phyloP scores from a whole-genome alignment of 2,329 filamentous ascomycete species.

The Fusarium vanettenii region DNA sequence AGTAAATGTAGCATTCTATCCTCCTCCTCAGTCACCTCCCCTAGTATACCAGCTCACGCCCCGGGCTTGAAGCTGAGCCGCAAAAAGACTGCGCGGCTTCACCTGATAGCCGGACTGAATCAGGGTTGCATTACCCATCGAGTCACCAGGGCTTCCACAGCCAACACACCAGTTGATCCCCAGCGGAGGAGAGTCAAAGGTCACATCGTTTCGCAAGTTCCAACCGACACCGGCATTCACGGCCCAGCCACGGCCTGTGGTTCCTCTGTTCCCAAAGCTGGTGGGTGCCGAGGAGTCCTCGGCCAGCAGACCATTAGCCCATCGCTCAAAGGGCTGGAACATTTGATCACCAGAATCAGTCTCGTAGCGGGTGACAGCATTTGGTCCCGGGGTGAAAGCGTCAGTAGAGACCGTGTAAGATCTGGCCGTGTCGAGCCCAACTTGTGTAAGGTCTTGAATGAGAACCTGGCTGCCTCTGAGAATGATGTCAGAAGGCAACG shows the following conservation, averaged over 20 bases:
- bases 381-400: conserved; percentile 10
- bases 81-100: background rate
- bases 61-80: background rate
- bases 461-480: conserved; percentile 15
- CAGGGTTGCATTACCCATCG: background rate
- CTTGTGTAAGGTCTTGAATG: conserved; percentile 12
- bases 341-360: conserved; percentile 4
- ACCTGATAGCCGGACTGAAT: background rate
- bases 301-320: conserved; percentile 12
- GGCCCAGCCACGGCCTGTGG: conserved; percentile 13
- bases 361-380: conserved; percentile 13
- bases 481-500: conserved; percentile 10
- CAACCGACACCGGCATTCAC: conserved; percentile 25
- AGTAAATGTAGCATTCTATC: background rate
- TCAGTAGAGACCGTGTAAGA: conserved; percentile 14
- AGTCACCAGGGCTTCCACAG: background rate
- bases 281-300: conserved; percentile 5
- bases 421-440: conserved; percentile 8
- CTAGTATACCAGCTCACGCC: background rate
- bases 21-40: background rate
- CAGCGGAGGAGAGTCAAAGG: conserved; percentile 12
- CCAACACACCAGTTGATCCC: conserved; percentile 27
- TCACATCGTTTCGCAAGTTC: conserved; percentile 2
- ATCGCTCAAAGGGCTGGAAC: conserved; percentile 11
- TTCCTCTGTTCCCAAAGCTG: background rate